Percentiles rank a stretch among this genome's conserved stretches.
Conservation (phyloP, 2,329 filamentous ascomycete genomes). For the Colletotrichum filicis region DNA sequence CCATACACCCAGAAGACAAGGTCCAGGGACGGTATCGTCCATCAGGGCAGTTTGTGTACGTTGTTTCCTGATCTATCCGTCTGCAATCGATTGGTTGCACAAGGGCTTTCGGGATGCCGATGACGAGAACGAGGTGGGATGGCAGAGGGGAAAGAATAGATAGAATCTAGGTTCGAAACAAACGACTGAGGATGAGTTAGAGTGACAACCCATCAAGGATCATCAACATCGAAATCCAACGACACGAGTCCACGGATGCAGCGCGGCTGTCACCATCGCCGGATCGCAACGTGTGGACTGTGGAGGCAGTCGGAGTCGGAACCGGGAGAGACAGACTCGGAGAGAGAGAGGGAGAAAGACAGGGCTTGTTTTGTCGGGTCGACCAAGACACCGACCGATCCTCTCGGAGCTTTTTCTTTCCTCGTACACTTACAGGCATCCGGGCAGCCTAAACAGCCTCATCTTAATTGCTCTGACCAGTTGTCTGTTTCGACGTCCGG, state of each 20-base stretch:
- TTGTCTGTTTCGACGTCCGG: neutral
- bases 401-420: slow-evolving; percentile 11
- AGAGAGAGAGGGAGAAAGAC: neutral
- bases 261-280: neutral
- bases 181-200: neutral
- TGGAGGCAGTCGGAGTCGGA: neutral
- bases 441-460: neutral
- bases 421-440: neutral
- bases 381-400: neutral
- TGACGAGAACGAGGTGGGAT: slow-evolving; percentile 23
- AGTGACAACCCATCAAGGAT: neutral
- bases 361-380: neutral
- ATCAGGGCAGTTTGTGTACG: neutral
- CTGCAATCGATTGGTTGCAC: neutral
- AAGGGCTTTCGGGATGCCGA: neutral
- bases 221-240: slow-evolving; percentile 5
- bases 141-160: neutral
- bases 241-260: neutral
- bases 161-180: neutral
- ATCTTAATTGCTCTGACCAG: neutral
- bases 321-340: neutral
- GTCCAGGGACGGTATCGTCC: neutral
- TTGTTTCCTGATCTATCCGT: neutral
- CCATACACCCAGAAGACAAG: neutral
- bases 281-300: neutral